Conservation (phyloP, 305 asterid genomes). For the Fraxinus nigra region DNA sequence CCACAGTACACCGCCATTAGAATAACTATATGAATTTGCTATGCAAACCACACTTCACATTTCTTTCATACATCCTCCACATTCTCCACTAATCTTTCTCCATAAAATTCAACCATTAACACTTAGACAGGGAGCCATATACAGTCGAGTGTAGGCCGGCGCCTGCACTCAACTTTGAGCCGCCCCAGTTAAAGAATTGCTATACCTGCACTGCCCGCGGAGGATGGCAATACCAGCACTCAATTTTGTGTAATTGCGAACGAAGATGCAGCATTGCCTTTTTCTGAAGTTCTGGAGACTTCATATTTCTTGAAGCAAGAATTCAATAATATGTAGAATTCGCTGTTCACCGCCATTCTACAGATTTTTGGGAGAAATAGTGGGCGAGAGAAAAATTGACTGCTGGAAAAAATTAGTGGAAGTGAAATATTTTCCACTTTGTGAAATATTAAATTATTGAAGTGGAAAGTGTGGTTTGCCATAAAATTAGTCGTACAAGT, state of each 20-base stretch:
- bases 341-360: neutral
- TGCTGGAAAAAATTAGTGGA: neutral
- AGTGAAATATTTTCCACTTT: neutral
- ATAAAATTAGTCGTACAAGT: too few species aligned
- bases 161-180: too few species aligned
- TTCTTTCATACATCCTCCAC: conserved; percentile 73
- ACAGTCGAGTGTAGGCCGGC: too few species aligned
- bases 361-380: neutral
- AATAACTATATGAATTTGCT: conserved; percentile 62
- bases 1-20: conserved; percentile 58
- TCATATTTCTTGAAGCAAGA: neutral
- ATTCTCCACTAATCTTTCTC: conserved; percentile 63
- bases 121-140: neutral
- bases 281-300: neutral
- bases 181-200: too few species aligned
- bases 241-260: neutral
- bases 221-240: too few species aligned
- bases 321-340: neutral
- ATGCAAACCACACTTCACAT: conserved; percentile 37
- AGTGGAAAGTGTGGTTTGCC: neutral
- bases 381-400: neutral
- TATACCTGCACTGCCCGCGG: too few species aligned
- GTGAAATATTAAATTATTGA: neutral
- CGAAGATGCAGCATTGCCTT: neutral
- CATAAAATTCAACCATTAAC: conserved; percentile 64